These are phyloP conservation scores for Saccharomyces hybrid DNA, from an alignment of 1,139 yeast genomes.

Conservation along the genomic window DNA sequence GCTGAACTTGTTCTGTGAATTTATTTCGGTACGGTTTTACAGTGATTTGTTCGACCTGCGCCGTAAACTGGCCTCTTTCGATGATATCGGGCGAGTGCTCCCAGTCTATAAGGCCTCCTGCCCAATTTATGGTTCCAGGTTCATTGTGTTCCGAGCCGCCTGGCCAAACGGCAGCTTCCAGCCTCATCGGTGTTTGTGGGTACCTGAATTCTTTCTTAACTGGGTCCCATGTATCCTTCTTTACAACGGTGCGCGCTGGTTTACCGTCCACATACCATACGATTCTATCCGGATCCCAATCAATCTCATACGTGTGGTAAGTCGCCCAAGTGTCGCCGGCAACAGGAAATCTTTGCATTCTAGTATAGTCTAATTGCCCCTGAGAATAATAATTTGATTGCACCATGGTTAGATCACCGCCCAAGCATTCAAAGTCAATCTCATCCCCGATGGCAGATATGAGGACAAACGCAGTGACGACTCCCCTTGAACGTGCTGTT, in stretches of 20 bases:
- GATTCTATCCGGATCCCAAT: slow-evolving; percentile 71
- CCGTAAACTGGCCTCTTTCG: slow-evolving; percentile 26
- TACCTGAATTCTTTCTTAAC: slow-evolving; percentile 35
- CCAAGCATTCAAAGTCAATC: slow-evolving; percentile 81
- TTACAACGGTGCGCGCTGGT: slow-evolving; percentile 56
- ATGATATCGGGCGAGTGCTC: slow-evolving; percentile 29
- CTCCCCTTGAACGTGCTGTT: slow-evolving; percentile 45
- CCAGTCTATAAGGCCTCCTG: slow-evolving; percentile 89
- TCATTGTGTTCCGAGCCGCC: slow-evolving; percentile 65
- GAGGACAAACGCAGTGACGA: slow-evolving; percentile 73
- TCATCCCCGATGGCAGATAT: slow-evolving; percentile 88
- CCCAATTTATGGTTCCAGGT: slow-evolving; percentile 83
- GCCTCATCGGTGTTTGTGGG: slow-evolving; percentile 89
- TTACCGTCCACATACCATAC: slow-evolving; percentile 71
- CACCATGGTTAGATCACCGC: slow-evolving; percentile 54
- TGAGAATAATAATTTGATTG: slow-evolving; percentile 77
- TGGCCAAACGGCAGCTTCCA: slow-evolving; percentile 89
- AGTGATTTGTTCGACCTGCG: slow-evolving; percentile 16
- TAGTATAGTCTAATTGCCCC: slow-evolving; percentile 64
- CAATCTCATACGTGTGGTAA: slow-evolving; percentile 72
- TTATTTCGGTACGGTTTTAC: slow-evolving; percentile 23
- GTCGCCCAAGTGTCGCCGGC: slow-evolving; percentile 49
- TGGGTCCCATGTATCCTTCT: slow-evolving; percentile 50
- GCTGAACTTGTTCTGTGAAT: slow-evolving; percentile 8
- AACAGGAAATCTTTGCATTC: slow-evolving; percentile 34